These are phyloP conservation scores for Buddleja alternifolia DNA, from an alignment of 257 asterid species.

Conservation along the genomic window DNA sequence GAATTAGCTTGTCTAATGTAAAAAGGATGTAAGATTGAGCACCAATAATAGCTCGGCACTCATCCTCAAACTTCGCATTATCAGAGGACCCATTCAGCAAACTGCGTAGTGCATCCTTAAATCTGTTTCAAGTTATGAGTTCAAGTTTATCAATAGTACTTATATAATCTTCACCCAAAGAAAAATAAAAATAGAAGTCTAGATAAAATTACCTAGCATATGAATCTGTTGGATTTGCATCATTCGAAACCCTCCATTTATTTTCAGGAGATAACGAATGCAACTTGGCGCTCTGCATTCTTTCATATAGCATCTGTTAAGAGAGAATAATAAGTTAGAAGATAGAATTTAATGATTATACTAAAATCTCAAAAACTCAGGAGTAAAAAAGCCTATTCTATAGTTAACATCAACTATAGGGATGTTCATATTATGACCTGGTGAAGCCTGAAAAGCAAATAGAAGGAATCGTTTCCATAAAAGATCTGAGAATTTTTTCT, in stretches of 20 bases:
- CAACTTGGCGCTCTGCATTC: conserved; percentile 77
- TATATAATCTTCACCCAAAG: conserved; percentile 22
- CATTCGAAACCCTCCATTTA: conserved; percentile 67
- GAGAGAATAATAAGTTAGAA: conserved; percentile 28
- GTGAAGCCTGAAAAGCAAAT: conserved; percentile 87
- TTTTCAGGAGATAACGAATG: conserved; percentile 76
- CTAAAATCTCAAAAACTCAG: conserved; percentile 13
- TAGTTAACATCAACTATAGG: conserved; percentile 7
- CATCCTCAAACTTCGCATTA: conserved; percentile 90
- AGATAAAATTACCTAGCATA: conserved; percentile 71
- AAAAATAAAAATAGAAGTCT: conserved; percentile 13
- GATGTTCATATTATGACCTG: conserved; percentile 51
- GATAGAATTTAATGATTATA: conserved; percentile 15
- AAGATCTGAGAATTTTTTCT: conserved; percentile 51
- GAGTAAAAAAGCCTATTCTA: background rate
- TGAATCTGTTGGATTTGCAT: conserved; percentile 51
- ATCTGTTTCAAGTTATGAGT: conserved; percentile 53
- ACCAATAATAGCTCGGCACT: conserved; percentile 89
- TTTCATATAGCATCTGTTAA: conserved; percentile 77
- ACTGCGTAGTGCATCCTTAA: conserved; percentile 75
- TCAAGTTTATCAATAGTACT: conserved; percentile 29
- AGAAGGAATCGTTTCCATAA: conserved; percentile 87
- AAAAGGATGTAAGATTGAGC: conserved; percentile 86
- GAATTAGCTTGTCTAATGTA: conserved; percentile 92
- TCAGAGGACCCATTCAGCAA: conserved; percentile 86